These are phyloP conservation scores for Striga asiatica DNA, from an alignment of 257 asterid genomes.

Conservation along the genomic window DNA sequence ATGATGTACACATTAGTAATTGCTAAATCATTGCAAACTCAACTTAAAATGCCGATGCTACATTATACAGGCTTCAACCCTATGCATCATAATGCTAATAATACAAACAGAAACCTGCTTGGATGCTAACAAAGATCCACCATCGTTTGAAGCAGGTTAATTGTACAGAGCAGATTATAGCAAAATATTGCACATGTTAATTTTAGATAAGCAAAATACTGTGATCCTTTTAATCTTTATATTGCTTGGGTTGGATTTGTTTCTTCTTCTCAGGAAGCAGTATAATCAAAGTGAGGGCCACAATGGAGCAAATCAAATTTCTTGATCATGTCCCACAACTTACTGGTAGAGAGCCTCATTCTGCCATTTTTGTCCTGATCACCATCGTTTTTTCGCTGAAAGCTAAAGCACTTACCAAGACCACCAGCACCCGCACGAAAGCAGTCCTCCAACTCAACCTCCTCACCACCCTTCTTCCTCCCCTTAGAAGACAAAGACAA, in stretches of 20 bases:
- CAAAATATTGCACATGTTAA: constrained; percentile 16
- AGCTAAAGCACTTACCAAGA: constrained; percentile 24
- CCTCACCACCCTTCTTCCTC: constrained; percentile 21
- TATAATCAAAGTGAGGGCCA: constrained; percentile 36
- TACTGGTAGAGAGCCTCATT: too few relatives aligned
- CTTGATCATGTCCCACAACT: constrained; percentile 69
- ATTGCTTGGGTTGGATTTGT: background rate
- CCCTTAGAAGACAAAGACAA: background rate
- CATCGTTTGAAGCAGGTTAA: constrained; percentile 15
- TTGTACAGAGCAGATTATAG: constrained; percentile 5
- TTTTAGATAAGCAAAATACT: constrained; percentile 11
- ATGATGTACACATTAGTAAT: too few relatives aligned
- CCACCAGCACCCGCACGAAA: constrained; percentile 24
- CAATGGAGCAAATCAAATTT: constrained; percentile 61
- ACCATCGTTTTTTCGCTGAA: constrained; percentile 24
- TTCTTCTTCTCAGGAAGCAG: constrained; percentile 19
- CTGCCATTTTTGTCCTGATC: too few relatives aligned
- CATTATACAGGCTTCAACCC: background rate
- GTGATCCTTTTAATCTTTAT: constrained; percentile 7
- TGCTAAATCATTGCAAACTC: background rate
- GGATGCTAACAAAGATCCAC: background rate
- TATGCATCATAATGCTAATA: background rate
- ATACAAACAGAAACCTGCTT: background rate
- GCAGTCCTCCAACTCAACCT: constrained; percentile 43
- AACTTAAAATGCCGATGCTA: background rate